phyloP scores from a whole-genome alignment of 139 green algal genomes.

The Micromonas pusilla region DNA sequence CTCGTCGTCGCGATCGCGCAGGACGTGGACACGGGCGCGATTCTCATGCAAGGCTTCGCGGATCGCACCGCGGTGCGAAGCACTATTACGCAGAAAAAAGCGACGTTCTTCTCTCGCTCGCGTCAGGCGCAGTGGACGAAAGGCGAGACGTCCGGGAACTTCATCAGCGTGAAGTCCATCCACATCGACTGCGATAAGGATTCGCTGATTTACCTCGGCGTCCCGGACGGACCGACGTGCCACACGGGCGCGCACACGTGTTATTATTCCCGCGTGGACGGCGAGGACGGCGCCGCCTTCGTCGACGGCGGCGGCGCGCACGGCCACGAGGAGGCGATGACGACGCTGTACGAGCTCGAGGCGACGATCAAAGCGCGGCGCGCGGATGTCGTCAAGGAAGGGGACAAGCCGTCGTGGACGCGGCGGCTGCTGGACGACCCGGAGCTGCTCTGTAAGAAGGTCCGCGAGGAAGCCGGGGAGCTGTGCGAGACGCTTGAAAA shows the following conservation, averaged over 20 bases:
- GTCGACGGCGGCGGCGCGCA: constrained; percentile 37
- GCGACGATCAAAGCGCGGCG: constrained; percentile 68
- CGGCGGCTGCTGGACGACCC: constrained; percentile 72
- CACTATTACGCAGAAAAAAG: constrained; percentile 59
- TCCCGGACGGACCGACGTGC: constrained; percentile 40
- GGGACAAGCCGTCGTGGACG: constrained; percentile 51
- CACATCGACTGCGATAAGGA: constrained; percentile 88
- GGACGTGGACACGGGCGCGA: constrained; percentile 87
- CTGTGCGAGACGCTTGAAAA: constrained; percentile 84
- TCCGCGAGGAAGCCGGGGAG: constrained; percentile 88
- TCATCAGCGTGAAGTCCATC: constrained; percentile 72
- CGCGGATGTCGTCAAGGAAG: constrained; percentile 21
- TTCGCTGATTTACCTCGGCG: constrained; percentile 84
- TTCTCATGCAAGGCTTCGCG: constrained; percentile 96
- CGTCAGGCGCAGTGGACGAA: constrained; percentile 92
- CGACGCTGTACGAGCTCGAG: constrained; percentile 77
- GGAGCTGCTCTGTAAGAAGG: constrained; percentile 88
- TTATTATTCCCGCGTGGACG: constrained; percentile 63
- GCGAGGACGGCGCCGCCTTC: background rate
- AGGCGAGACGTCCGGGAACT: constrained; percentile 90
- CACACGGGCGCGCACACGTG: constrained; percentile 75
- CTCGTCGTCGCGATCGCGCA: constrained; percentile 84
- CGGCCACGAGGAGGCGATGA: constrained; percentile 43
- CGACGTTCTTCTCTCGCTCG: constrained; percentile 92
- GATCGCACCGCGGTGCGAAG: constrained; percentile 72